Evolutionary conservation across 306 rosid genomes (phyloP).

Genomic region (Sindora glabra): DNA sequence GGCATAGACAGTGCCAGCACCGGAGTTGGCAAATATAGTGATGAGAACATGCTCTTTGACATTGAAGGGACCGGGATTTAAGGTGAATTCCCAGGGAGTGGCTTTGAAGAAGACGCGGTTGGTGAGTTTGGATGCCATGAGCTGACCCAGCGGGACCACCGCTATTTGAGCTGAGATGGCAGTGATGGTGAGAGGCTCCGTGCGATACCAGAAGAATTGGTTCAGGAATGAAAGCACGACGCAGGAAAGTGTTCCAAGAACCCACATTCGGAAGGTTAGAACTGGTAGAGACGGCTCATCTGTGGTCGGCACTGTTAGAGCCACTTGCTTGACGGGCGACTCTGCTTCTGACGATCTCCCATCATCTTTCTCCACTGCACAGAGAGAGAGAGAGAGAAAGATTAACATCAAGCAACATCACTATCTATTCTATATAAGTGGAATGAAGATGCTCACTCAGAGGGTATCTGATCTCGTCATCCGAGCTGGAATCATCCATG

Average conservation of each 20-base stretch:
- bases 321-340: slow-evolving; percentile 70
- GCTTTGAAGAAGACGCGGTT: slow-evolving; percentile 50
- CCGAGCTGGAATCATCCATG: slow-evolving; percentile 18
- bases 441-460: slow-evolving; percentile 17
- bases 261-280: slow-evolving; percentile 88
- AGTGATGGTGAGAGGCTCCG: slow-evolving; percentile 70
- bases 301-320: slow-evolving; percentile 63
- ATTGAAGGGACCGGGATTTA: slow-evolving; percentile 89
- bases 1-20: slow-evolving; percentile 90
- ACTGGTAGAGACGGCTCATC: slow-evolving; percentile 73
- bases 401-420: neutral
- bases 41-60: slow-evolving; percentile 88
- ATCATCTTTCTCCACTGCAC: neutral
- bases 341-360: neutral
- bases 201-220: slow-evolving; percentile 92
- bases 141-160: slow-evolving; percentile 76
- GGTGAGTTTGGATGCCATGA: slow-evolving; percentile 65
- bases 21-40: slow-evolving; percentile 91
- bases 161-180: slow-evolving; percentile 93
- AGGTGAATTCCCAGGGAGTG: slow-evolving; percentile 50
- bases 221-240: slow-evolving; percentile 66
- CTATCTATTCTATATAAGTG: neutral
- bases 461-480: slow-evolving; percentile 19
- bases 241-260: slow-evolving; percentile 68
- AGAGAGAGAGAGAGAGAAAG: neutral